Conservation (phyloP, 192 early-diverging fungal genomes). For the Entrophospora sp. region DNA sequence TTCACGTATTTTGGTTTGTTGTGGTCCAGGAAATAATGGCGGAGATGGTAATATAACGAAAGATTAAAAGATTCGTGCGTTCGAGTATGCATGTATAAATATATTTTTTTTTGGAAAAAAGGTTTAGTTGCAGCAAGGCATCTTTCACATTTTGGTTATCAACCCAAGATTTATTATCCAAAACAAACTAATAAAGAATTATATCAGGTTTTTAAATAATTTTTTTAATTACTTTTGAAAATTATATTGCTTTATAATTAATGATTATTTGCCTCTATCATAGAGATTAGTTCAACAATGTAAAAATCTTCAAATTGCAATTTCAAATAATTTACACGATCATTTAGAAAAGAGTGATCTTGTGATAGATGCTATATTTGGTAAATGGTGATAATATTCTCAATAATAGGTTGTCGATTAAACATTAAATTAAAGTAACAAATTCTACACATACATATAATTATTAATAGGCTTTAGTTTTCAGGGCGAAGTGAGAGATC, state of each 20-base stretch:
- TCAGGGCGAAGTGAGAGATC: slow-evolving; percentile 61
- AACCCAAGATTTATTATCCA: slow-evolving; percentile 72
- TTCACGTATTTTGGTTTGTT: slow-evolving; percentile 56
- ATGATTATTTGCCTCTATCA: too few relatives aligned
- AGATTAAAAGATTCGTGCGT: not conserved
- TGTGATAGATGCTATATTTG: slow-evolving; percentile 85
- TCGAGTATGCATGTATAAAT: not conserved
- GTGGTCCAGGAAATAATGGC: slow-evolving; percentile 93
- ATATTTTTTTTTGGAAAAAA: slow-evolving; percentile 18
- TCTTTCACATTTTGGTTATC: slow-evolving; percentile 81
- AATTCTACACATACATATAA: too few relatives aligned
- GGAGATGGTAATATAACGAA: slow-evolving; percentile 65
- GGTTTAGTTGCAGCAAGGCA: slow-evolving; percentile 90
- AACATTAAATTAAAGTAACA: too few relatives aligned
- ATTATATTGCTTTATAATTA: too few relatives aligned
- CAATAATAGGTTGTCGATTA: not conserved
- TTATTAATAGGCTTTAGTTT: slow-evolving; percentile 72
- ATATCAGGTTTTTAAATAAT: too few relatives aligned
- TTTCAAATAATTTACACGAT: slow-evolving; percentile 36
- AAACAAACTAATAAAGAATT: slow-evolving; percentile 65
- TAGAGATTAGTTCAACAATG: slow-evolving; percentile 67
- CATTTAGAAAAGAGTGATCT: slow-evolving; percentile 46
- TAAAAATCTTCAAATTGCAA: slow-evolving; percentile 51
- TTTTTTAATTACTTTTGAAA: too few relatives aligned
- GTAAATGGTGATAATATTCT: slow-evolving; percentile 25